Evolutionary conservation across 371 early-diverging fungal genomes (phyloP).

Genomic region (Actinomucor elegans): DNA sequence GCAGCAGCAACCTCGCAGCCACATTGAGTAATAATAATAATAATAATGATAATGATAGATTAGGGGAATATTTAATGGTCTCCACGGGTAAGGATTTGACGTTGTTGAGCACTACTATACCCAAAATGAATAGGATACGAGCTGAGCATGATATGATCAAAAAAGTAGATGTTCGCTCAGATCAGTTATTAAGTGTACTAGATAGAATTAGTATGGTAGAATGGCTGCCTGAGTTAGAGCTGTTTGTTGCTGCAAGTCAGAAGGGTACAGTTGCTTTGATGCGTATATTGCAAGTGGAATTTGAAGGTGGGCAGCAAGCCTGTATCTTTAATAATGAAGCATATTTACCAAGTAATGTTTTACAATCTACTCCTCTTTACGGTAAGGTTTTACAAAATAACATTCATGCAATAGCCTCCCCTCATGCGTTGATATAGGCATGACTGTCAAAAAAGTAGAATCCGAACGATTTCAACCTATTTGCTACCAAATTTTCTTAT

Average conservation of each 20-base stretch:
- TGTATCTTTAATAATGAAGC: conserved; percentile 42
- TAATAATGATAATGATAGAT: no score
- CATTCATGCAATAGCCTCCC: background rate
- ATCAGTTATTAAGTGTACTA: conserved; percentile 23
- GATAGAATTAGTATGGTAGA: conserved; percentile 46
- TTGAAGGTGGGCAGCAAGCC: conserved; percentile 26
- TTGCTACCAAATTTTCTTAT: conserved; percentile 31
- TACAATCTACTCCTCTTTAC: conserved; percentile 38
- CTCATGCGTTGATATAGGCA: conserved; percentile 13
- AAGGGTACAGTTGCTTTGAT: conserved; percentile 47
- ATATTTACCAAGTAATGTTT: conserved; percentile 33
- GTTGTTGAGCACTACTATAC: conserved; percentile 22
- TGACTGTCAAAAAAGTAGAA: conserved; percentile 29
- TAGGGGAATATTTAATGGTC: conserved; percentile 32
- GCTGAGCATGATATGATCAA: conserved; percentile 30
- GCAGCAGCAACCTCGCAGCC: background rate
- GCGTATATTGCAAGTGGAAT: conserved; percentile 36
- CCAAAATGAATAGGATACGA: conserved; percentile 25
- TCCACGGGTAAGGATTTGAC: conserved; percentile 34
- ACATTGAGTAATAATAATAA: no score
- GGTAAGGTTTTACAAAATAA: conserved; percentile 17
- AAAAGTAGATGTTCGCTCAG: conserved; percentile 40
- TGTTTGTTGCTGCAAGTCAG: conserved; percentile 41
- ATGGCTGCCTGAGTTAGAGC: conserved; percentile 47
- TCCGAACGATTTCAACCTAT: conserved; percentile 20